These are phyloP conservation scores for Podospora tetraspora DNA, from an alignment of 495 filamentous ascomycete genomes.

Conservation along the genomic window DNA sequence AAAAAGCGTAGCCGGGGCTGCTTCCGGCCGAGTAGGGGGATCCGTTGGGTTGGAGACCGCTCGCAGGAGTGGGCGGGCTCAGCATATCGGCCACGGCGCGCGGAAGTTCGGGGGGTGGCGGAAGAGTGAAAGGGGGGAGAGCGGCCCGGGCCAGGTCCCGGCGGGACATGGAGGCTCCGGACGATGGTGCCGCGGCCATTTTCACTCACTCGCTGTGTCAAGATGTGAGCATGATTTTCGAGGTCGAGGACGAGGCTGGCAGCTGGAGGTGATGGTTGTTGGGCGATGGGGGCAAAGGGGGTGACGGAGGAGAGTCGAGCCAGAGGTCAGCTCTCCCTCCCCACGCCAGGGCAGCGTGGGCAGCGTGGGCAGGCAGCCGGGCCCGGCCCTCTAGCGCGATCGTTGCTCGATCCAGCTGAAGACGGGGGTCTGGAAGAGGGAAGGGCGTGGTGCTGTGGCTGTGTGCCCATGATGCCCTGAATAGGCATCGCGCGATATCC, in stretches of 20 bases:
- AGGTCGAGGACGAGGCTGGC: background rate
- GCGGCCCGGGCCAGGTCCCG: conserved; percentile 12
- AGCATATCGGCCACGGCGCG: conserved; percentile 1
- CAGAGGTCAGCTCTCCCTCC: background rate
- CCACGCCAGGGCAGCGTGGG: background rate
- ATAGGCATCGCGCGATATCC: conserved; percentile 18
- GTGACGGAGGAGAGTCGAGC: background rate
- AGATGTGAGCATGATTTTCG: background rate
- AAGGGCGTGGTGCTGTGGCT: conserved; percentile 11
- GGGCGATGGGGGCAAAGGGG: background rate
- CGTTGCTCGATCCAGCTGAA: conserved; percentile 13
- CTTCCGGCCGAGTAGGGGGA: conserved; percentile 14
- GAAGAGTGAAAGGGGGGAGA: conserved; percentile 14
- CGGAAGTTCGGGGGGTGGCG: conserved; percentile 13
- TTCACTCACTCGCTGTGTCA: background rate
- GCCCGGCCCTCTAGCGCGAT: conserved; percentile 3
- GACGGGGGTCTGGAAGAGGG: background rate
- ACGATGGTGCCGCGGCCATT: conserved; percentile 8
- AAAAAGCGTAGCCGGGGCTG: conserved; percentile 9
- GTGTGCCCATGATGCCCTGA: conserved; percentile 12
- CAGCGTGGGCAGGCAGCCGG: background rate
- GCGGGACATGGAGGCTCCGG: conserved; percentile 3
- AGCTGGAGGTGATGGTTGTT: background rate
- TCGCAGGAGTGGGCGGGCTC: conserved; percentile 4
- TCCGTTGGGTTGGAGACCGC: conserved; percentile 3